Base-by-base conservation (phyloP, 768 basidiomycete genomes). In the Calvatia gigantea region DNA sequence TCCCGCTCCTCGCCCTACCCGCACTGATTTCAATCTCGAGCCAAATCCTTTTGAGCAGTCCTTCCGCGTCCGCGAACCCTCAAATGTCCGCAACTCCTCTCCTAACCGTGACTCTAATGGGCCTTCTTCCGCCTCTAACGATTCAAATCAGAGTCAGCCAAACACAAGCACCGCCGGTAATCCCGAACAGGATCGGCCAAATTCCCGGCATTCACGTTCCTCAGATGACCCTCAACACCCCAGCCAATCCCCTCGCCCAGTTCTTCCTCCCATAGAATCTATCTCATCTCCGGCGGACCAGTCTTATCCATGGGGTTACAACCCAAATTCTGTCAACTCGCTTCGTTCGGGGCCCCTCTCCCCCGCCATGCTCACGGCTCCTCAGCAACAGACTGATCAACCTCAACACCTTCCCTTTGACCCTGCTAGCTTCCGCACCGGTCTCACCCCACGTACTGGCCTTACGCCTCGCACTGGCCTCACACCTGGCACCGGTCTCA, bases 1-100 rank as follows among this genome's bases (percentile, higher is more conserved):
- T 62, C 65, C 59, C 60, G 64, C 44, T 33, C 65, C n/a, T 59
- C 67, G 23, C 73, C 76, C 32, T 79, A 82, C 75, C 23, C 78
- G 84, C 65, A 80, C 80, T 14, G 86, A 87, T 65, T 86, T 89
- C 68, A 75, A 79, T 68, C 80, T 89, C 32, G 94, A 96, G 65
- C 89, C 88, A 0, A 96, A 96, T 67, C 94, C 94, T 0, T 97
- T 97, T 66, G 96, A 99, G 67, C 91, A 94, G 71, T 94, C 91
- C 51, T 98, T 98, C 69, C 25, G 67, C 75, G 65, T 77, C 69
- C 25, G 67, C 75, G 65, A 77, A 28, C 77, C 79, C 27, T 78
- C 81, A 19, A 82, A 83, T 58, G 73, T 82, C 58, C 75, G 79
- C 62, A 75, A 75, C 48, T 68, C 72, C 17, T 70, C 70, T 38